These are phyloP conservation scores for Hypoxylon sp. DNA, from an alignment of 2,329 filamentous ascomycete genomes.

Conservation along the genomic window DNA sequence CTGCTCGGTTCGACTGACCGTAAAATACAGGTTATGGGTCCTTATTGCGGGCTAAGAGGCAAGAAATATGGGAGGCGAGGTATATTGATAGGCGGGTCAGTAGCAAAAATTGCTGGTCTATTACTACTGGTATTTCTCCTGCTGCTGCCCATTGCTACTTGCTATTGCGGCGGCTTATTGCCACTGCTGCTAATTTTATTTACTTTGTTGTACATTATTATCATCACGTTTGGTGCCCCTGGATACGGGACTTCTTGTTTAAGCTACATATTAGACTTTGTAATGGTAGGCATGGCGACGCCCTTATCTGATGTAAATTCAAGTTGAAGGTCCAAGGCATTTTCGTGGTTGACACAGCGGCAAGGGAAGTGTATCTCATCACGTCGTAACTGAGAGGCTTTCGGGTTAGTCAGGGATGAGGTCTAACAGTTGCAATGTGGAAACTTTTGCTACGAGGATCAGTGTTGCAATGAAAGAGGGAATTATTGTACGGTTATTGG, in stretches of 20 bases:
- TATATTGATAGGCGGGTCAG: conserved; percentile 29
- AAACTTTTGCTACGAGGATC: background rate
- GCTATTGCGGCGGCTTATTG: conserved; percentile 35
- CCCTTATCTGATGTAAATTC: conserved; percentile 24
- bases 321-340: conserved; percentile 1
- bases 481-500: background rate
- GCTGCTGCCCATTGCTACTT: conserved; percentile 27
- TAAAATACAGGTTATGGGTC: conserved; percentile 68
- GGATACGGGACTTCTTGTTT: conserved; percentile 20
- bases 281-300: conserved; percentile 30
- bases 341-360: conserved; percentile 1
- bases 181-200: conserved; percentile 38
- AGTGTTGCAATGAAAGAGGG: background rate
- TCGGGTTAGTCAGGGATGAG: no score
- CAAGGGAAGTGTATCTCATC: no score
- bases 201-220: conserved; percentile 46
- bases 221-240: conserved; percentile 22
- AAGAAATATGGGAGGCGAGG: conserved; percentile 21
- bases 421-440: background rate
- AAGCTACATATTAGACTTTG: conserved; percentile 36
- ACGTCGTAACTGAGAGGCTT: no score
- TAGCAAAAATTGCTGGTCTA: conserved; percentile 36
- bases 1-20: conserved; percentile 18
- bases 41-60: conserved; percentile 66
- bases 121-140: conserved; percentile 30